These are phyloP conservation scores for Schizophyllum amplum DNA, from an alignment of 1,284 basidiomycete species.

Conservation along the genomic window DNA sequence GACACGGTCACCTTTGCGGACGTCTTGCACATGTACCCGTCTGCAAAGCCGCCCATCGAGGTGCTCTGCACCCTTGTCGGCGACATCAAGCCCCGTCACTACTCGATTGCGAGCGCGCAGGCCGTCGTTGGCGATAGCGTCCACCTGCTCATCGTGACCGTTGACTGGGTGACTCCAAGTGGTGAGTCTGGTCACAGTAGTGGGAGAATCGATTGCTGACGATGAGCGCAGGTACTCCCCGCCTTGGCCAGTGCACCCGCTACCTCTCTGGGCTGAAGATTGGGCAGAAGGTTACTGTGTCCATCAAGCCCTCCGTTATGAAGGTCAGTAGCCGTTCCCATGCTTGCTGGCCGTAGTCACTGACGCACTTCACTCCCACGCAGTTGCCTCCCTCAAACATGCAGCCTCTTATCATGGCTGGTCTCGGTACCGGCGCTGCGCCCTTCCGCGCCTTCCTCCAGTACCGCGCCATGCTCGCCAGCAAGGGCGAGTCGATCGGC, in stretches of 20 bases:
- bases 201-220: not conserved
- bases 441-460: constrained; percentile 99
- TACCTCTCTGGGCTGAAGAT: constrained; percentile 81
- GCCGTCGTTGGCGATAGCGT: constrained; percentile 92
- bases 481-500: constrained; percentile 76
- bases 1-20: constrained; percentile 95
- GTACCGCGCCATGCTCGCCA: constrained; percentile 79
- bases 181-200: constrained; percentile 42
- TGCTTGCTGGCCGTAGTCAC: not conserved
- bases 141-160: constrained; percentile 91
- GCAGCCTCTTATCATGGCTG: constrained; percentile 97
- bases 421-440: constrained; percentile 95
- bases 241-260: constrained; percentile 94
- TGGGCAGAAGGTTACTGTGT: constrained; percentile 94
- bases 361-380: not conserved
- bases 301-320: constrained; percentile 98
- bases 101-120: constrained; percentile 95
- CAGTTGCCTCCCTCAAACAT: constrained; percentile 77
- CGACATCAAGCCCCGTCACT: constrained; percentile 96
- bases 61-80: constrained; percentile 83
- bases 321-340: constrained; percentile 51
- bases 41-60: constrained; percentile 76
- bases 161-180: constrained; percentile 85
- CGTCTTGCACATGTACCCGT: constrained; percentile 73
- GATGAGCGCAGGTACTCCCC: constrained; percentile 47